phyloP scores from a whole-genome alignment of 2,329 filamentous ascomycete species.

The Microdochium bolleyi region DNA sequence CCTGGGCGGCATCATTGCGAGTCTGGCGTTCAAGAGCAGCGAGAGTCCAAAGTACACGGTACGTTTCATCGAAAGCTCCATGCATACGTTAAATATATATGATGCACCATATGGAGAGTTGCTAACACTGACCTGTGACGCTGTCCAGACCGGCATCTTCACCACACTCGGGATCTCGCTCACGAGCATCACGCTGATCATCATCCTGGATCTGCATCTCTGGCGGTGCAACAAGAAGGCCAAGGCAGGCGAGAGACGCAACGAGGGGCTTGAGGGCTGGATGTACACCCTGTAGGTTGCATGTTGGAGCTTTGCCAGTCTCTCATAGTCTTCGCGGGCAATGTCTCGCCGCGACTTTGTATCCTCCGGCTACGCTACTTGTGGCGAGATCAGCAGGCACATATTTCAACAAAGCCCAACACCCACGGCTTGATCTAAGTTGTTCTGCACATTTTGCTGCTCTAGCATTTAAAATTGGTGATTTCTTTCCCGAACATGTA shows the following conservation, averaged over 20 bases:
- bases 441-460: too few relatives aligned
- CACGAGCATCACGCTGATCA: slow-evolving; percentile 2
- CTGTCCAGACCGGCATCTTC: slow-evolving; percentile 5
- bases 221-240: slow-evolving; percentile 6
- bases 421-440: too few relatives aligned
- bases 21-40: slow-evolving; percentile 10
- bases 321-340: background rate
- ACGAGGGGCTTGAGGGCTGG: slow-evolving; percentile 5
- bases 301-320: background rate
- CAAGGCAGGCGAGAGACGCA: slow-evolving; percentile 2
- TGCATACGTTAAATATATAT: too few relatives aligned
- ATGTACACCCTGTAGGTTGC: slow-evolving; percentile 4
- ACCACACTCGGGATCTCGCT: slow-evolving; percentile 6
- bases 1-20: slow-evolving; percentile 13
- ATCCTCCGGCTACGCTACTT: too few relatives aligned
- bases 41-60: slow-evolving; percentile 12
- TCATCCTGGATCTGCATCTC: slow-evolving; percentile 6
- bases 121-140: background rate
- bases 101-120: too few relatives aligned
- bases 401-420: too few relatives aligned
- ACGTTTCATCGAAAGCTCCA: background rate
- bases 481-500: too few relatives aligned
- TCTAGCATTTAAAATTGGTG: too few relatives aligned
- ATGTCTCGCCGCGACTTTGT: too few relatives aligned
- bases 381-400: too few relatives aligned